Base-by-base conservation (phyloP, 2,329 filamentous ascomycete genomes). In the Beauveria scarabaeidicola region DNA sequence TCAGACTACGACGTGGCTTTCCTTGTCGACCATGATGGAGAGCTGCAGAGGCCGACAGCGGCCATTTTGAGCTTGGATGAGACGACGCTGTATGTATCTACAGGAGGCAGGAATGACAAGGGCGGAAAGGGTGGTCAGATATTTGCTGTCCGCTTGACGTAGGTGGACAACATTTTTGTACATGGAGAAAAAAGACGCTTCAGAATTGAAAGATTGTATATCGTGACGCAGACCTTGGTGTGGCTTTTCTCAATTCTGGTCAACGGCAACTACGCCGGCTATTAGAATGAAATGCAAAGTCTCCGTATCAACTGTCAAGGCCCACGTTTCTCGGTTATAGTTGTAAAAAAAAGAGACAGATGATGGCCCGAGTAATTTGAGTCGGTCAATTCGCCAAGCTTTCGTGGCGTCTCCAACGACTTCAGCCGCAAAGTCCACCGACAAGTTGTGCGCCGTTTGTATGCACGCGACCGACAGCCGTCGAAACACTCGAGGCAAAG, bases 61-160 rank as follows among this genome's bases (percentile, higher is more conserved):
- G 48, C 47, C 8, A 43, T 43, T 11, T 36, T 66, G 47, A 63
- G 61, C 43, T 10, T n/a, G 21, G 62, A 66, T 43, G 61, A 63
- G 57, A 63, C 59, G 55, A 64, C 55, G 5, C 3, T 64, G 1
- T 66, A 63, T 47, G 53, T 64, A 10, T 60, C 58, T 2, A 63
- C 62, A 1, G 61, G 56, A 25, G 63, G 63, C 3, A 44, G 55
- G 29, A 52, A 61, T 41, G 40, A 27, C 3, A 25, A 11, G 3
- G 59, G 38, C 17, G 59, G 46, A 3, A 40, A 52, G 11, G 59
- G 59, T 11, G 59, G 52, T n/a, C 52, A 61, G 29, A 52, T 61
- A 25, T 46, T 57, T 56, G 59, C 59, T 7, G 41, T 59, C 19
- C 50, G 57, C 10, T 27, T 40, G 19, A 17, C 29, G 4, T 59